phyloP scores from a whole-genome alignment of 441 rosid genomes.

The Raphanus hybrid region DNA sequence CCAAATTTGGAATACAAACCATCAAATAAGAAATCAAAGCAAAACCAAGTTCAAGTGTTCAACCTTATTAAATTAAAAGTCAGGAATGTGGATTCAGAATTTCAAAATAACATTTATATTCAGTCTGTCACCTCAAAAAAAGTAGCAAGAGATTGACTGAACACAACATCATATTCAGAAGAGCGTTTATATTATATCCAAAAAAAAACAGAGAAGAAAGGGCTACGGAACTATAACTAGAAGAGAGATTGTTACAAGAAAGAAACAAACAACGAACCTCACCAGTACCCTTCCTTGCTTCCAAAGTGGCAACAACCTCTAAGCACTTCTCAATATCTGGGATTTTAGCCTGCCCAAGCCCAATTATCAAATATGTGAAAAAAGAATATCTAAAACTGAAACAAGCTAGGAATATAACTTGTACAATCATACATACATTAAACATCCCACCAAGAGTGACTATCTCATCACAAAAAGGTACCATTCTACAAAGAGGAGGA shows the following conservation, averaged over 20 bases:
- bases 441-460: background rate
- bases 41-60: conserved; percentile 20
- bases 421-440: no score
- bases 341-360: conserved; percentile 68
- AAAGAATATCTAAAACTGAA: background rate
- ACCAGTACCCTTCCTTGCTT: conserved; percentile 84
- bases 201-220: conserved; percentile 17
- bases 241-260: background rate
- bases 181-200: background rate
- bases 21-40: conserved; percentile 19
- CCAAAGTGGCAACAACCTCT: conserved; percentile 79
- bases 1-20: background rate
- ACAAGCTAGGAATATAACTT: background rate
- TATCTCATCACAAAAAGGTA: background rate
- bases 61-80: background rate
- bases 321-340: conserved; percentile 94
- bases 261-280: conserved; percentile 65
- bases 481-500: background rate
- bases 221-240: background rate
- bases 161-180: background rate
- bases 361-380: conserved; percentile 1
- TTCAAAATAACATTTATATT: background rate
- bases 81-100: background rate
- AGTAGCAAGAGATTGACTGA: background rate
- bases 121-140: background rate